phyloP scores from a whole-genome alignment of 2,329 filamentous ascomycete species.

The Microdochium paspali region DNA sequence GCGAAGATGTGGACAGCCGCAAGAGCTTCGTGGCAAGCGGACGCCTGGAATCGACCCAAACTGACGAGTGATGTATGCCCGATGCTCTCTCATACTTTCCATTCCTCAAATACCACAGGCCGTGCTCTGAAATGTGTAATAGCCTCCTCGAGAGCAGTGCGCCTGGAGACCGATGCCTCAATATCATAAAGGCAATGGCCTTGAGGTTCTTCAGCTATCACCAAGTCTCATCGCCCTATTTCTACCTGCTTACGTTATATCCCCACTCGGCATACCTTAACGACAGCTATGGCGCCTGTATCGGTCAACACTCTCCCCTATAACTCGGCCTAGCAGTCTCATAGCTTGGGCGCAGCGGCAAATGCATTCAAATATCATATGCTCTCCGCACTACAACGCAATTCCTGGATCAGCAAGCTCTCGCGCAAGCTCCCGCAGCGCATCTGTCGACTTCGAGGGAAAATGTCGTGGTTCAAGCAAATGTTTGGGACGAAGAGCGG shows the following conservation, averaged over 20 bases:
- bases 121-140: background rate
- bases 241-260: background rate
- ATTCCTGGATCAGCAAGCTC: background rate
- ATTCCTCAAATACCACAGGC: background rate
- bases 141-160: background rate
- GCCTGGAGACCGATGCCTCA: background rate
- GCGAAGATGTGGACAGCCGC: background rate
- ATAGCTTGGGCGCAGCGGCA: background rate
- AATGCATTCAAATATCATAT: background rate
- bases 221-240: background rate
- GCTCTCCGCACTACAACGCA: background rate
- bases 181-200: background rate
- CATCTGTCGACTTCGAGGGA: too few species aligned
- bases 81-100: too few species aligned
- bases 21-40: background rate
- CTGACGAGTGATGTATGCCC: background rate
- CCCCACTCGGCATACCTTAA: background rate
- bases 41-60: background rate
- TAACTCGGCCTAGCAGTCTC: background rate
- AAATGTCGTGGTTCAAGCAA: too few species aligned
- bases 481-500: too few species aligned
- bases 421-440: too few species aligned
- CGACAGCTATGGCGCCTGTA: background rate
- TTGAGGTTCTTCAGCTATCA: background rate
- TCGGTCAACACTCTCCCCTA: background rate